Evolutionary conservation across 768 basidiomycete genomes (phyloP).

Genomic region (Rickenella mellea): DNA sequence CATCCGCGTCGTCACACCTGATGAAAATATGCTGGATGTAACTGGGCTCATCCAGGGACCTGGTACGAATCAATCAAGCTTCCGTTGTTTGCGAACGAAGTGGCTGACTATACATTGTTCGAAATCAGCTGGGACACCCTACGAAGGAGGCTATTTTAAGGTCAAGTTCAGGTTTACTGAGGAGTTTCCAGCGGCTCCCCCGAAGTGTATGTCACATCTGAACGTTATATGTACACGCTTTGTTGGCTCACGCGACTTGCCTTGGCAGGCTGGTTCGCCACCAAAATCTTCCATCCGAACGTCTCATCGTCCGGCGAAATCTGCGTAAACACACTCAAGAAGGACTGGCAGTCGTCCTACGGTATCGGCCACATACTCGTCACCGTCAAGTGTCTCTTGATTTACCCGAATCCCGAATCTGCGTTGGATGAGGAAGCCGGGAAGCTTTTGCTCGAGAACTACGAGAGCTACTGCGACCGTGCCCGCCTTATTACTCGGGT

Average conservation of each 20-base stretch:
- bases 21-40: constrained; percentile 84
- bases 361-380: constrained; percentile 88
- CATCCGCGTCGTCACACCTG: constrained; percentile 78
- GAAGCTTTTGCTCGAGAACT: constrained; percentile 83
- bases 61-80: constrained; percentile 38
- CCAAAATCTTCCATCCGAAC: constrained; percentile 97
- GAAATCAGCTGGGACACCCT: constrained; percentile 50
- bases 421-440: constrained; percentile 95
- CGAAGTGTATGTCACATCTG: constrained; percentile 64
- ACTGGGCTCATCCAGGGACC: constrained; percentile 87
- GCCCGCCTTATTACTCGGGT: constrained; percentile 86
- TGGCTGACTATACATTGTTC: neutral
- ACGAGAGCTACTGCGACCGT: constrained; percentile 77
- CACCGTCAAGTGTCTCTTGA: constrained; percentile 90
- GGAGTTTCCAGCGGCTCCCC: constrained; percentile 89
- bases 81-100: neutral
- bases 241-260: constrained; percentile 1
- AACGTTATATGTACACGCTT: neutral
- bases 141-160: constrained; percentile 61
- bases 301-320: constrained; percentile 87
- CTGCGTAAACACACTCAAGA: constrained; percentile 95
- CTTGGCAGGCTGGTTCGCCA: constrained; percentile 70
- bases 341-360: constrained; percentile 90
- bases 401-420: constrained; percentile 94
- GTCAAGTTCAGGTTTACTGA: constrained; percentile 84